phyloP scores from a whole-genome alignment of 2,329 filamentous ascomycete species.

The Colletotrichum simmondsii region DNA sequence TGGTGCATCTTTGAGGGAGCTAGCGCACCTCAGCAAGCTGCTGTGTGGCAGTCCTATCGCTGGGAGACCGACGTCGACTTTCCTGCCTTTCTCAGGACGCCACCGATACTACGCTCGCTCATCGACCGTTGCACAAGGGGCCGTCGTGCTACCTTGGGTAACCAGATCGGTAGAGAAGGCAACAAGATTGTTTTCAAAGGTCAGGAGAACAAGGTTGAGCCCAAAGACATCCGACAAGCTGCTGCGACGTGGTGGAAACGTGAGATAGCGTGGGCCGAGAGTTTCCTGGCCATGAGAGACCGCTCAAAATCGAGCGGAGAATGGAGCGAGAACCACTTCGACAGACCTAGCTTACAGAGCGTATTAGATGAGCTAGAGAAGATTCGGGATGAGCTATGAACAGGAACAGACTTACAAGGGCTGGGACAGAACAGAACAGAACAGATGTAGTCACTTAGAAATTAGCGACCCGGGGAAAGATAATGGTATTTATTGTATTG shows the following conservation, averaged over 20 bases:
- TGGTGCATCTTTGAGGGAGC: slow-evolving; percentile 73
- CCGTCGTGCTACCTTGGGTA: slow-evolving; percentile 56
- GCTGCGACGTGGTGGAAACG: slow-evolving; percentile 60
- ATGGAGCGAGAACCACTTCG: slow-evolving; percentile 63
- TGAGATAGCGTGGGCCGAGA: slow-evolving; percentile 59
- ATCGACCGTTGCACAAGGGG: slow-evolving; percentile 65
- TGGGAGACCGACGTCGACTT: slow-evolving; percentile 68
- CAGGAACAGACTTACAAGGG: neutral
- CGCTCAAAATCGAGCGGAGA: slow-evolving; percentile 48
- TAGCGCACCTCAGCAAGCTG: slow-evolving; percentile 65
- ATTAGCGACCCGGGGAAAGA: neutral
- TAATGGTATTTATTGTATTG: slow-evolving; percentile 7
- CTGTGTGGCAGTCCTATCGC: slow-evolving; percentile 69
- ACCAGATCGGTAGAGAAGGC: slow-evolving; percentile 54
- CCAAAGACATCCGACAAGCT: slow-evolving; percentile 47
- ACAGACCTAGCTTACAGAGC: slow-evolving; percentile 57
- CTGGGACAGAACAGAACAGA: neutral
- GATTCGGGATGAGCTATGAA: slow-evolving; percentile 39
- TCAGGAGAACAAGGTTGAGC: slow-evolving; percentile 44
- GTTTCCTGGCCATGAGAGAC: slow-evolving; percentile 55
- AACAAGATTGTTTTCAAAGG: slow-evolving; percentile 58
- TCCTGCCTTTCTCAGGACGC: slow-evolving; percentile 61
- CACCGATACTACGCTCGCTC: slow-evolving; percentile 54
- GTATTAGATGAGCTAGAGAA: slow-evolving; percentile 43
- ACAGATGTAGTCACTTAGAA: neutral